phyloP scores from a whole-genome alignment of 768 basidiomycete genomes.

The Lyophyllum shimeji region DNA sequence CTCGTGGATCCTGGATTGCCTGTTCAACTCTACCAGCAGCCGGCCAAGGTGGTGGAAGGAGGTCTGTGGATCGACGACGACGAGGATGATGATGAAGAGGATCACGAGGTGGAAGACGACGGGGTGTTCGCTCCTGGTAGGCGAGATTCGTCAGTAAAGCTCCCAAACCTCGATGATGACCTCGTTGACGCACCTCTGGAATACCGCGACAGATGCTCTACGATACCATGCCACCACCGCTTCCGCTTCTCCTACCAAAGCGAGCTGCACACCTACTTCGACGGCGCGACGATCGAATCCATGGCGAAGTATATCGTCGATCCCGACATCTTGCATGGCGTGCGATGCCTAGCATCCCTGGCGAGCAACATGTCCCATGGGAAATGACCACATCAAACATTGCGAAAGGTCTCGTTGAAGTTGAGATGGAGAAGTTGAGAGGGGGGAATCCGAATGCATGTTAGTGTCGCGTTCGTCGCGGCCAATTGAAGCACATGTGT shows the following conservation, averaged over 20 bases:
- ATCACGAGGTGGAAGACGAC: background rate
- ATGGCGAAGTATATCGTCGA: background rate
- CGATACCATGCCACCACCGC: background rate
- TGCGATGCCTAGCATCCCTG: background rate
- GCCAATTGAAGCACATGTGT: no score
- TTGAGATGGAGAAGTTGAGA: no score
- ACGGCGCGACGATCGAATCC: background rate
- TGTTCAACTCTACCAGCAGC: background rate
- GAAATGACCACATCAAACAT: no score
- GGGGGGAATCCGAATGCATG: no score
- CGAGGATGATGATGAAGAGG: background rate
- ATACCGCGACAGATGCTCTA: background rate
- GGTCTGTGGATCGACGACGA: background rate
- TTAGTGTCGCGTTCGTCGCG: no score
- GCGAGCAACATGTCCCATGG: background rate
- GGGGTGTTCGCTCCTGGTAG: constrained; percentile 4
- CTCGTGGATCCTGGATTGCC: background rate
- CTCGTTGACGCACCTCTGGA: background rate
- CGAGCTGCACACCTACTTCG: constrained; percentile 1
- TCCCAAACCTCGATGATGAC: background rate
- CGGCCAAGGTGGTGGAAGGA: background rate
- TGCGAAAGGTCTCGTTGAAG: no score
- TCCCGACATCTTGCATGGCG: background rate
- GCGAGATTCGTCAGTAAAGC: background rate
- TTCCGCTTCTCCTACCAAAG: background rate